Base-by-base conservation (phyloP, 2,329 filamentous ascomycete species). In the Cordyceps cicadae region DNA sequence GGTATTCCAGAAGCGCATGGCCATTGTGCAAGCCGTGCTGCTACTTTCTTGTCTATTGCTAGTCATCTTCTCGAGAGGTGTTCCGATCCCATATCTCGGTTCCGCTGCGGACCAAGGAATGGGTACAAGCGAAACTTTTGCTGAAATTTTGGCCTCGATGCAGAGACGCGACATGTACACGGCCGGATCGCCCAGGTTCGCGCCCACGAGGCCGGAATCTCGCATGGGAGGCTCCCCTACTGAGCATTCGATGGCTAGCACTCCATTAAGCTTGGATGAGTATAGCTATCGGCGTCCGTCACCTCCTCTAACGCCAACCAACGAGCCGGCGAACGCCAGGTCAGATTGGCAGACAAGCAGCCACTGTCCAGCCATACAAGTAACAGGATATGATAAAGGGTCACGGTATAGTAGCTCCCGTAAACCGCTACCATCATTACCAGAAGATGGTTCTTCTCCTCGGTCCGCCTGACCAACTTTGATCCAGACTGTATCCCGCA, bases 11-110 rank as follows among this genome's bases (percentile, higher is more conserved):
- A 97, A 97, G 75, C 84, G 93, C 63, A 95, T 97, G 86, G 90
- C 90, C 5, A 94, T 97, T 62, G 84, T 96, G 39, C 94, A 97
- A 72, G 92, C 89, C 51, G 84, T 95, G 5, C 81, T 99, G 9
- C 82, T 97, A 6, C 82, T 97, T 0, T 85, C 93, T 51, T 96
- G 92, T 67, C 83, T 99, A 11, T 87, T 89, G 0, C 81, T 99
- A 1, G 90, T 97, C 24, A 87, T 97, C 43, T 97, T 97, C 71
- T 85, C 83, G 14, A 76, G 83, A 26, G 79, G 81, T 17, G 74
- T 79, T 5, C 72, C 75, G 19, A 66, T 74, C 3, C 69, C 72
- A 1, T 72, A 72, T 46, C 62, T 74, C 11, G 66, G 66, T 0
- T 67, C 72, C 6, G 60, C 70, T 3, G 62, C 67, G 5, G 72